phyloP scores from a whole-genome alignment of 78 protist genomes.

The Monosiga brevicollis region DNA sequence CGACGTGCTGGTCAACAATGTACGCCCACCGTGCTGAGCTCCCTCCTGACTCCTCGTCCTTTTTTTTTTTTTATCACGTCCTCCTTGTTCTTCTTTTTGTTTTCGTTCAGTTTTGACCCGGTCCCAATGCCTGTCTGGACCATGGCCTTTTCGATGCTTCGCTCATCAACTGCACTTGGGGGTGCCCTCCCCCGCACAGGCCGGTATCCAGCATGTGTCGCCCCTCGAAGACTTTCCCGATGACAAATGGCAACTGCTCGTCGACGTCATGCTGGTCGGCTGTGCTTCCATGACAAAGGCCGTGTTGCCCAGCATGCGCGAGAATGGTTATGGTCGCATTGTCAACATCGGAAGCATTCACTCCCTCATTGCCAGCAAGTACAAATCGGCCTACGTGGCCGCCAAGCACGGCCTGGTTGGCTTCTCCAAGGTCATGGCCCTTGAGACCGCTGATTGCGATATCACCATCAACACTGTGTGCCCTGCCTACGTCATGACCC shows the following conservation, averaged over 20 bases:
- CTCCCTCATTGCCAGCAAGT: background rate
- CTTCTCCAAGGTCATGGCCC: conserved; percentile 6
- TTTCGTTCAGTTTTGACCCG: too few relatives aligned
- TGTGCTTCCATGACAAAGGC: background rate
- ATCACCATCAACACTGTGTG: conserved; percentile 5
- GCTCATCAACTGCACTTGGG: too few relatives aligned
- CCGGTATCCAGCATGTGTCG: conserved; percentile 17
- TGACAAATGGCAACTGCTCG: background rate
- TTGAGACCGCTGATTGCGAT: background rate
- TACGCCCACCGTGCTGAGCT: too few relatives aligned
- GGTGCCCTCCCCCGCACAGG: too few relatives aligned
- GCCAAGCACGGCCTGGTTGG: conserved; percentile 31
- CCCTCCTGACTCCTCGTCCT: too few relatives aligned
- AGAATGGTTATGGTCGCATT: background rate
- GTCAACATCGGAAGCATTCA: conserved; percentile 17
- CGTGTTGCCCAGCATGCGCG: background rate
- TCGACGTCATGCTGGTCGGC: background rate
- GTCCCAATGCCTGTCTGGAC: too few relatives aligned
- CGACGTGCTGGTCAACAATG: conserved; percentile 5
- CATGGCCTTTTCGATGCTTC: too few relatives aligned
- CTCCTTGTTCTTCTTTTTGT: too few relatives aligned
- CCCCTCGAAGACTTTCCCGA: conserved; percentile 12
- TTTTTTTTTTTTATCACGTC: too few relatives aligned
- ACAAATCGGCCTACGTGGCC: conserved; percentile 25
- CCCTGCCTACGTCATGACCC: conserved; percentile 7